Percentiles rank a stretch among this genome's conserved stretches.
phyloP scores from a whole-genome alignment of 78 protist genomes.

The slime mould (Dictyostelium discoideum) region dicty_2.7 NC_007089.4:952501-953000 shows the following conservation, averaged over 20 bases:
- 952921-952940: slow-evolving; percentile 56
- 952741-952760: slow-evolving; percentile 77
- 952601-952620: slow-evolving; percentile 73
- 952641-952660: slow-evolving; percentile 65
- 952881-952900: slow-evolving; percentile 30
- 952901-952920: slow-evolving; percentile 19
- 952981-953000: slow-evolving; percentile 19
- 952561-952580: slow-evolving; percentile 61
- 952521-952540: slow-evolving; percentile 46
- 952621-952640: slow-evolving; percentile 39
- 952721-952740: slow-evolving; percentile 85
- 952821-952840: slow-evolving; percentile 52
- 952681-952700: slow-evolving; percentile 80
- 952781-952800: slow-evolving; percentile 7
- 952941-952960: slow-evolving; percentile 71
- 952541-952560: slow-evolving; percentile 42
- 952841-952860: slow-evolving; percentile 55
- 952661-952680: slow-evolving; percentile 69
- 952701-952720: slow-evolving; percentile 89
- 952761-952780: slow-evolving; percentile 43
- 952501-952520: slow-evolving; percentile 31
- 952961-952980: slow-evolving; percentile 75
- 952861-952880: slow-evolving; percentile 40
- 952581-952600: slow-evolving; percentile 80
- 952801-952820: slow-evolving; percentile 73